Base-by-base conservation (phyloP, 2,329 filamentous ascomycete genomes). In the Neopestalotiopsis rosae region DNA sequence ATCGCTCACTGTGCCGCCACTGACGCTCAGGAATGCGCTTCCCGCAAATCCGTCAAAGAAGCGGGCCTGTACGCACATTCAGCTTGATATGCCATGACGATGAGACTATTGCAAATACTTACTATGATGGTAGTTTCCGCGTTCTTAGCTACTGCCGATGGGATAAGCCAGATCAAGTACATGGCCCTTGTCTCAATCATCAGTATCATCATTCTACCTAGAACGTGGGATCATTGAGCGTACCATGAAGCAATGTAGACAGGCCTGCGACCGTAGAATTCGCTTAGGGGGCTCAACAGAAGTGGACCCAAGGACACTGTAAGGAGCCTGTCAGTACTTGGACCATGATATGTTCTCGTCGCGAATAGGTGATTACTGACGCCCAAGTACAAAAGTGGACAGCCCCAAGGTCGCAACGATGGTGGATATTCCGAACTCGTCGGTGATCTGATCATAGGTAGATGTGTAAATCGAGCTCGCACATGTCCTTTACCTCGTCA, bases 401-500 rank as follows among this genome's bases (percentile, higher is more conserved):
- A 24, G n/a, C 0, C 45, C 45, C 45, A 52, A 24, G 9, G n/a
- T 52, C n/a, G 45, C 45, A 1, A 52, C 45, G 6, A 24, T 20
- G n/a, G n/a, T 20, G 5, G 45, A 52, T 2, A 52, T 10, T 4
- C 17, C n/a, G 5, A 52, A 52, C 4, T 52, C 45, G 5, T 5
- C 45, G 1, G 45, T 52, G 45, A 52, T 52, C 9, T 52, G 45
- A 7, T 52, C 14, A 20, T n/a, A 52, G 7, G 45, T 52, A 52
- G 45, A 89, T 0, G 94, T 95, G 80, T 98, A 97, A 74, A 97
- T 90, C n/a, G 94, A 96, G 62, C 92, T 95, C 1, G 93, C 89
- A 77, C 91, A 94, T 9, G 94, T 97, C 67, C 92, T 94, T 74
- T 20, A 28, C 57, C n/a, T 12, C 1, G 10, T 67, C 30, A 20